Base-by-base conservation (phyloP, 2,329 filamentous ascomycete genomes). In the Penicillium sp. region DNA sequence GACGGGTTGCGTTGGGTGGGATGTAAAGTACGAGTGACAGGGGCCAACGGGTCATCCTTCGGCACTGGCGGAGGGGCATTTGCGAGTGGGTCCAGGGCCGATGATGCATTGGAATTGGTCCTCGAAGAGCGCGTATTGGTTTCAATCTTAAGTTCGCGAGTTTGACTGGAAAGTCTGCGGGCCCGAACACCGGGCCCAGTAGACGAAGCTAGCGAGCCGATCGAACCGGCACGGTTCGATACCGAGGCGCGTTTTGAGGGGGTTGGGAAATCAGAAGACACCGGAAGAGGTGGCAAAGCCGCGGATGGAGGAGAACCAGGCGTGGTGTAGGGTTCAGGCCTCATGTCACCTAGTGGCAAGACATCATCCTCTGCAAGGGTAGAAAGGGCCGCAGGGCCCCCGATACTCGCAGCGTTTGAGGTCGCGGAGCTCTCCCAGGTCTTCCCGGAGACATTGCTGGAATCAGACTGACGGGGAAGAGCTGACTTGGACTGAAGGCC, bases 121-220 rank as follows among this genome's bases (percentile, higher is more conserved):
- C 62, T 57, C 48, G 66, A 68, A 62, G 65, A 68, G 62, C 64
- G 68, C 59, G 72, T 47, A 70, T 75, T 76, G 10, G 92, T 97
- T 72, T 97, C 90, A 52, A 97, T 97, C 75, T 92, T 96, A 47
- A 97, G 78, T 66, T 92, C 89, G 69, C 89, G 92, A 13, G 83
- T 90, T 63, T 90, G 87, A 7, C 88, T 89, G 3, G 92, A 96
- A 31, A 96, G 76, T 57, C 92, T 84, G 56, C 92, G 83, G 63
- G 83, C 90, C 49, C 90, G 83, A 48, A 95, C 89, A 39, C 85
- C 80, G 53, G 72, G 72, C 21, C 71, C 63, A 2, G 38, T 42
- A 16, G 38, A 48, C 36, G 50, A 52, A 11, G 65, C 62, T 50
- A 63, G 58, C 34, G 61, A 62, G 6, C 59, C 58, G 51, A 62